Evolutionary conservation across 2,329 filamentous ascomycete genomes (phyloP), one percentile per base, ranked within the genome.

Genomic region (Beauveria sp.): DNA sequence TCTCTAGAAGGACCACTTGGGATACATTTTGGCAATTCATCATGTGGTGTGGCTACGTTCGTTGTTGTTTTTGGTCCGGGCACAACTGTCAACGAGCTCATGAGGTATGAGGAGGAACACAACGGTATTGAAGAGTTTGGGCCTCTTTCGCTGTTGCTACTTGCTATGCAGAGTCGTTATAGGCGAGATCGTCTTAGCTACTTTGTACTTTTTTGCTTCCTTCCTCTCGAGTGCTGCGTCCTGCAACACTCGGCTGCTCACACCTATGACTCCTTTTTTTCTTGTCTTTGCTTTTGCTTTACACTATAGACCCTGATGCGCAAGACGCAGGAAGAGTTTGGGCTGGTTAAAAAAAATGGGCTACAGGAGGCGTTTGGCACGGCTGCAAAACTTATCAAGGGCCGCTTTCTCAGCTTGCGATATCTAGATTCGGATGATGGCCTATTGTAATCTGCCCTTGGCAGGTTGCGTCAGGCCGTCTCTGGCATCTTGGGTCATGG

Each of bases 131-230:
- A 62, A 49, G 40, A 48, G 28, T n/a, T 40, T 26, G 65, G 65
- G 24, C 26, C 16, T 52, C 48, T 52, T 53, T 60, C 52, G 48
- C 40, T 60, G 40, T 60, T 24, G 45, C 49, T 60, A 45, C 26
- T 31, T 60, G 34, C 26, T 60, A 60, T 53, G 57, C 57, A 60
- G 57, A 60, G 57, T 60, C 31, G 48, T 52, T 60, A 34, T 60
- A 60, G 57, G 49, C 57, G 57, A 60, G 57, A 46, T 53, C 57
- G 57, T 60, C 57, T 53, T 60, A 60, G 57, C 57, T 60, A 60
- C 57, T 64, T 58, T 64, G 64, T 64, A 66, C 65, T 50, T 57
- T 62, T 60, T 64, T 61, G 49, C 62, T 60, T 66, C 58, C 50
- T 66, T 56, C 61, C 34, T 64, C 60, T 67, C 63, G n/a, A 28